Conservation (phyloP, 2,329 filamentous ascomycete genomes). For the Clonostachys solani region DNA sequence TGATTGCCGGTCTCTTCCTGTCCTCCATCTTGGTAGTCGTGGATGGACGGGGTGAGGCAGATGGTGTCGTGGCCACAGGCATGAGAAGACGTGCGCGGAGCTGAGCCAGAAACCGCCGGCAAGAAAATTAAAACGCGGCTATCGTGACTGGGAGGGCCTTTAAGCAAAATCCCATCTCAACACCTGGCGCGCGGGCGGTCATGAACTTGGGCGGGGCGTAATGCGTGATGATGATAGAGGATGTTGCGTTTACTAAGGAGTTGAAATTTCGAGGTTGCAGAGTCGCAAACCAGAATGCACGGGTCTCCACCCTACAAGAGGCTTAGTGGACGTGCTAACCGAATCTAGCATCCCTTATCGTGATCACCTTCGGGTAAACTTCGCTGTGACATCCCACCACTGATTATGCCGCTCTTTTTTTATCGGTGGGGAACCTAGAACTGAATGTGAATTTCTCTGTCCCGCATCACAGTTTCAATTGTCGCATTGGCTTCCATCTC, state of each 20-base stretch:
- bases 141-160: slow-evolving; percentile 10
- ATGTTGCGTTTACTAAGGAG: slow-evolving; percentile 27
- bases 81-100: slow-evolving; percentile 59
- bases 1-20: slow-evolving; percentile 90
- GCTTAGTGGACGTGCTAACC: slow-evolving; percentile 27
- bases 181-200: slow-evolving; percentile 22
- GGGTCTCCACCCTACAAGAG: slow-evolving; percentile 23
- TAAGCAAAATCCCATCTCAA: slow-evolving; percentile 27
- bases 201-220: slow-evolving; percentile 25
- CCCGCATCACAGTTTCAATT: background rate
- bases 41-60: slow-evolving; percentile 70
- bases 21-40: slow-evolving; percentile 97
- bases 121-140: background rate
- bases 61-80: slow-evolving; percentile 75
- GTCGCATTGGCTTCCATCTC: background rate
- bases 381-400: background rate
- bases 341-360: slow-evolving; percentile 10
- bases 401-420: background rate
- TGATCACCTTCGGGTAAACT: slow-evolving; percentile 2
- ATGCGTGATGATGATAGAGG: slow-evolving; percentile 24
- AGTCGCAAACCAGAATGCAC: slow-evolving; percentile 31
- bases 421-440: background rate
- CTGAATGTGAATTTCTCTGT: background rate
- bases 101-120: slow-evolving; percentile 1
- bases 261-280: slow-evolving; percentile 39